phyloP scores from a whole-genome alignment of 1,284 basidiomycete genomes.

The Tausonia pullulans region DNA sequence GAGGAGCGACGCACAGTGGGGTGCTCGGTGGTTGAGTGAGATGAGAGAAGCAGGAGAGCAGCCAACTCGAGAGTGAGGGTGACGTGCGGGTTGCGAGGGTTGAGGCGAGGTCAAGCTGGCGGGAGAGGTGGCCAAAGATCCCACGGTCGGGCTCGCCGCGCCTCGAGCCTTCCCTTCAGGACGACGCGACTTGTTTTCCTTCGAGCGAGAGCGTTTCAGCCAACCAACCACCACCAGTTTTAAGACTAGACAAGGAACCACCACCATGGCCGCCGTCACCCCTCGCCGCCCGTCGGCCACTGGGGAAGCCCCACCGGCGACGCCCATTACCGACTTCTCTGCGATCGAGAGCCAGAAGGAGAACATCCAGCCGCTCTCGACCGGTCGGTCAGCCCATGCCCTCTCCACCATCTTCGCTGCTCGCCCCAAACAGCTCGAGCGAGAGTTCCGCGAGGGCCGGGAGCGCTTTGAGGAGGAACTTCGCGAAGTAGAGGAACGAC shows the following conservation, averaged over 20 bases:
- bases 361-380: constrained; percentile 45
- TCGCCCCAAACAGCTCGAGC: constrained; percentile 31
- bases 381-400: constrained; percentile 45
- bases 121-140: background rate
- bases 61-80: no score
- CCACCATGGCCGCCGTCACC: background rate
- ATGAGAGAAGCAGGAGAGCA: no score
- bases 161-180: no score
- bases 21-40: no score
- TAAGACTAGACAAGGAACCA: no score
- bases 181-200: background rate
- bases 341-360: constrained; percentile 47
- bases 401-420: constrained; percentile 38
- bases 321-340: constrained; percentile 36
- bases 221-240: background rate
- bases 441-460: constrained; percentile 35
- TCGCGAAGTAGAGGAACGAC: constrained; percentile 31
- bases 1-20: no score
- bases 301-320: constrained; percentile 12
- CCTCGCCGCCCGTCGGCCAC: background rate
- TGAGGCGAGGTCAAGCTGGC: background rate
- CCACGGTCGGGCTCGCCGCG: no score
- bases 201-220: background rate
- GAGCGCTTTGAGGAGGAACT: constrained; percentile 33
- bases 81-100: background rate